Conservation (phyloP, 106 monocot genomes). For the Dactylorhiza incarnata region DNA sequence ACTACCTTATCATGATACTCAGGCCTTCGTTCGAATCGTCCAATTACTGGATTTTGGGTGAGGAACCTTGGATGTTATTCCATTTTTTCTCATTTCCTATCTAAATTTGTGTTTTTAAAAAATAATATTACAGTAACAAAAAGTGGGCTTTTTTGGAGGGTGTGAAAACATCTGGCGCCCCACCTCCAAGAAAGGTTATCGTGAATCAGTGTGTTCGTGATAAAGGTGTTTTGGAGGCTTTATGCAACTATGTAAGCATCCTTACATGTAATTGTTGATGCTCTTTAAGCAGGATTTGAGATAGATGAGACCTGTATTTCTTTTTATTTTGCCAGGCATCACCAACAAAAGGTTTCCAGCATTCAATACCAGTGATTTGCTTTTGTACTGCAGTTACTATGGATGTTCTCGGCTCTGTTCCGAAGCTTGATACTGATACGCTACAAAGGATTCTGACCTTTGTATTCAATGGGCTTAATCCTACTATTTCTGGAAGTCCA, state of each 20-base stretch:
- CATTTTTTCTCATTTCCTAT: background rate
- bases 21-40: constrained; percentile 67
- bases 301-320: background rate
- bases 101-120: background rate
- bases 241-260: constrained; percentile 77
- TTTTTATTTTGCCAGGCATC: constrained; percentile 41
- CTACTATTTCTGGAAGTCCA: constrained; percentile 30
- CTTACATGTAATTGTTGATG: background rate
- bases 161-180: constrained; percentile 69
- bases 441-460: constrained; percentile 57
- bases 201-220: constrained; percentile 90
- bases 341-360: constrained; percentile 52
- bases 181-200: constrained; percentile 69
- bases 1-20: constrained; percentile 80
- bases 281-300: background rate
- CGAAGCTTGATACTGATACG: constrained; percentile 58
- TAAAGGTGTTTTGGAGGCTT: constrained; percentile 67
- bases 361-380: constrained; percentile 56
- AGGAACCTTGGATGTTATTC: constrained; percentile 37
- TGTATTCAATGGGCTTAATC: constrained; percentile 68
- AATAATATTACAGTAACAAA: constrained; percentile 32
- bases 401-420: constrained; percentile 60
- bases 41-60: constrained; percentile 81
- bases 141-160: constrained; percentile 89
- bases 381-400: constrained; percentile 83